Evolutionary conservation across 805 yeast species (phyloP), one percentile per base, ranked within the genome.

Genomic region (Candida rishiriensis): DNA sequence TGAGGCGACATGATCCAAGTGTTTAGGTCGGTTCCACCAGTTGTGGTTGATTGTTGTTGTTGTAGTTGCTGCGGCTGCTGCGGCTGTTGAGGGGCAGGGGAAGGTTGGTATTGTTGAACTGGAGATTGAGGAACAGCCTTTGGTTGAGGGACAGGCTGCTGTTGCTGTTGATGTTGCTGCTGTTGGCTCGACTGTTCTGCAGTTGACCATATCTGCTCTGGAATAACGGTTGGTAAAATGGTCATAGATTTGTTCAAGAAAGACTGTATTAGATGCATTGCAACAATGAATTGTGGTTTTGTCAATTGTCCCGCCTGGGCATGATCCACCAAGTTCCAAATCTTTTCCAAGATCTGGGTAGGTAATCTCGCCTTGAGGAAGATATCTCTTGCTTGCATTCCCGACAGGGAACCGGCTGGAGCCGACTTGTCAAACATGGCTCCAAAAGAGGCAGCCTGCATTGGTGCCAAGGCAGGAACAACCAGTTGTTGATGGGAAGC

Each of bases 191-290:
- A 12, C 30, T 42, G 39, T 36, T 48, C 46, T 10, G 69, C 70
- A 26, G 50, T 49, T 14, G 49, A 43, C 71, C 71, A 66, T 15
- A 66, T 54, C 15, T 54, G 59, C 13, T 57, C 61, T 8, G 71
- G 66, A 12, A 66, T 48, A 18, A 51, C 53, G 1, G 61, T 55
- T 12, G 68, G 70, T 15, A 59, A 50, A 10, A 49, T 49, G 8
- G 87, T 83, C 55, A 88, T 68, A 40, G 79, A 77, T 40, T 73
- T 75, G 55, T 79, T 77, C 56, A 88, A 71, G 29, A 84, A 69
- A 53, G 88, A 82, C 64, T 91, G 97, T 51, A 93, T 88, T 60
- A 93, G 73, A 65, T 87, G 95, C 99, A 93, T 91, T 8, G 98
- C 97, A 56, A 91, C 78, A 37, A 88, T 78, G 56, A 93, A 93